Evolutionary conservation across 768 basidiomycete genomes (phyloP), one percentile per base, ranked within the genome.

Genomic region (Solioccasus polychromus): DNA sequence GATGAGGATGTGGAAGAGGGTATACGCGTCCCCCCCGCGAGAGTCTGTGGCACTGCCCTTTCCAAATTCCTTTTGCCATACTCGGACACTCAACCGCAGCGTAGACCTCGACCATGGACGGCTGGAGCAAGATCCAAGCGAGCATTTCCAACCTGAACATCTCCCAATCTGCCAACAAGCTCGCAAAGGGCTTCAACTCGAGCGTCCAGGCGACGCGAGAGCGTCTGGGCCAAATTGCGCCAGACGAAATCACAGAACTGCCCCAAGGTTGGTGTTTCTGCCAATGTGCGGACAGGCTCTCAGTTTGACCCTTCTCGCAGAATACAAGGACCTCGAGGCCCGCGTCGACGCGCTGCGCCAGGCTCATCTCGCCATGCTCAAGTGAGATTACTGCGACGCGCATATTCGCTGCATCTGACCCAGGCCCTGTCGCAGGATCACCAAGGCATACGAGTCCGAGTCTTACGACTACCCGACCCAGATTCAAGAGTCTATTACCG

Each of bases 261-360:
- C 88, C 89, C 20, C 85, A 90, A 70, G 92, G 89, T 86, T 22
- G n/a, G 68, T 62, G 8, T 35, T n/a, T 32, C 20, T 18, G 11
- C 25, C 2, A 26, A n/a, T n/a, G n/a, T n/a, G n/a, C n/a, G n/a
- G n/a, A n/a, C n/a, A n/a, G n/a, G n/a, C n/a, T 26, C 26, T 6
- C 30, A 31, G 7, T 11, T 15, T 31, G 30, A 15, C 7, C 30
- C 30, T 36, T 10, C 26, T 19, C 51, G n/a, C 72, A 90, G 95
- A 99, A 67, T 99, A 98, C 77, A 93, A 85, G 60, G 91, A 95
- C 62, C 82, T 99, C 53, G 96, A 99, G 69, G 76, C 84, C 36
- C 86, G 92, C 45, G 96, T 98, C 31, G 96, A 99, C 68, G 92
- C 91, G 24, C 80, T 99, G 42, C 80, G 83, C 53, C 71, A 77